Evolutionary conservation across 305 asterid genomes (phyloP), one percentile per base, ranked within the genome.

Genomic region (Caryopteris hybrid): DNA sequence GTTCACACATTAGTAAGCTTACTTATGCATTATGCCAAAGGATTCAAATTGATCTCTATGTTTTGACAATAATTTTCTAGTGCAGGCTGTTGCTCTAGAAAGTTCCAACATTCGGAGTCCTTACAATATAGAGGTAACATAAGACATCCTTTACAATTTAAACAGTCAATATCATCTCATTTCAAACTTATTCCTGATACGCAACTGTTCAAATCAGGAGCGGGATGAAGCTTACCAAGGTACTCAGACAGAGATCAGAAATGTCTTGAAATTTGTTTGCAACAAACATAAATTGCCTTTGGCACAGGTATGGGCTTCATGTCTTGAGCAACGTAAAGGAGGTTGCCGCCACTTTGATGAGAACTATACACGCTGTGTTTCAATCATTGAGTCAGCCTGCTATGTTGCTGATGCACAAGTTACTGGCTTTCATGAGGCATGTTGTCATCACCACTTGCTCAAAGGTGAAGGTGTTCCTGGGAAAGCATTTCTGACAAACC

Each of bases 301-400:
- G 74, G 97, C 89, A 25, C 97, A 90, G 80, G 84, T 88, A 14
- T 90, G 97, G 97, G 86, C 87, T 4, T 86, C 90, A 0, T 90
- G 95, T 65, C 50, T 51, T 56, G 84, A 87, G 61, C 89, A 87
- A 66, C 78, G 86, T 9, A 90, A 83, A 75, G 85, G 85, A 21
- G 95, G 94, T 2, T 80, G 88, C 69, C 79, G 86, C 50, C 96
- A 84, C 75, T 80, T 96, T 2, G 85, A 83, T 25, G 90, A 88
- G 78, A 87, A 81, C 58, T 82, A 73, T 45, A 55, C 78, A 57
- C 68, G 48, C 41, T 90, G 95, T 72, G 87, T 90, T 61, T 88
- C 94, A 9, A 86, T 90, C 2, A 64, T 88, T 2, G 90, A 88
- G 64, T 73, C 85, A 1, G 90, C 96, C 76, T 88, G 93, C 80